Conservation (phyloP, 148 eudicot species). For the Silene latifolia region DNA sequence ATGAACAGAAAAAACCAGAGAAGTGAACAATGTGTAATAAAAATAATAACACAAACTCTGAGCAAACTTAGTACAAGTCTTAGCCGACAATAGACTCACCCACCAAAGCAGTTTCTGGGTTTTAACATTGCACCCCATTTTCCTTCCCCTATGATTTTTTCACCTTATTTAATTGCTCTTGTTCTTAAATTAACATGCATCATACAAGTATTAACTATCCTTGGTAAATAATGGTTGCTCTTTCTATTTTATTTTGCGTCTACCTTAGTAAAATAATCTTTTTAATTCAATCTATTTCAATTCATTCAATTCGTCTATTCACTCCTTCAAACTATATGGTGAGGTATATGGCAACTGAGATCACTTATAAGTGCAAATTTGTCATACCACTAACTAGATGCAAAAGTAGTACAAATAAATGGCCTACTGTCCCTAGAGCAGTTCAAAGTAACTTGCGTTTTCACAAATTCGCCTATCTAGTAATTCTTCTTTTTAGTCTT, state of each 20-base stretch:
- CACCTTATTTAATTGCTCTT: background rate
- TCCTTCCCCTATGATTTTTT: slow-evolving; percentile 35
- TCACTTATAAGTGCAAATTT: too few species aligned
- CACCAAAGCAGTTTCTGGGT: slow-evolving; percentile 58
- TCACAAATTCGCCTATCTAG: too few species aligned
- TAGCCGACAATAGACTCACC: slow-evolving; percentile 58
- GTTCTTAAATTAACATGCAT: background rate
- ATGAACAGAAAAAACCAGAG: slow-evolving; percentile 6
- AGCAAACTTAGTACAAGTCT: slow-evolving; percentile 12
- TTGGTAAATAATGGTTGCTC: slow-evolving; percentile 17
- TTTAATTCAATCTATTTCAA: background rate
- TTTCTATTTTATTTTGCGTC: background rate
- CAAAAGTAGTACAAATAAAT: too few species aligned
- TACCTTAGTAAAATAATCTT: background rate
- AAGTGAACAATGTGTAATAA: background rate
- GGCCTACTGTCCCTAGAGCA: too few species aligned
- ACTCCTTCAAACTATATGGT: too few species aligned
- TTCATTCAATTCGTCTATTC: too few species aligned
- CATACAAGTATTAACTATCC: background rate
- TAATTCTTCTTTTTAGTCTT: too few species aligned
- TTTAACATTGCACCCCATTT: slow-evolving; percentile 29
- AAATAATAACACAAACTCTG: slow-evolving; percentile 32
- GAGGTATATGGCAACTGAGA: too few species aligned
- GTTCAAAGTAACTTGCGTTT: too few species aligned
- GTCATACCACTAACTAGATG: too few species aligned